Conservation (phyloP, 1,284 basidiomycete species). For the Polyporus tsugae region DNA sequence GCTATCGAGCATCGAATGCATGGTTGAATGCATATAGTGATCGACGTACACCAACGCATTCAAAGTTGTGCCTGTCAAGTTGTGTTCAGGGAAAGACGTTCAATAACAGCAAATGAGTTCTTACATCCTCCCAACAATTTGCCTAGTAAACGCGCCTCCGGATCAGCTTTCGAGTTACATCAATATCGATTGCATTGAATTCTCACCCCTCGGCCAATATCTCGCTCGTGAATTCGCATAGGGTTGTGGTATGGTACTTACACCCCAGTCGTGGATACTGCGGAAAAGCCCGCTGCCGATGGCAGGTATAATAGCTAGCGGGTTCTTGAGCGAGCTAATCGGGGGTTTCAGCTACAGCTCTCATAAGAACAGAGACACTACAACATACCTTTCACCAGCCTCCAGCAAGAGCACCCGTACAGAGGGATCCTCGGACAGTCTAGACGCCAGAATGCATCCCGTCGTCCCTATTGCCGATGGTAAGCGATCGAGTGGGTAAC, state of each 20-base stretch:
- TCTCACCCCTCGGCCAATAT: slow-evolving; percentile 70
- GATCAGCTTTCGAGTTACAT: neutral
- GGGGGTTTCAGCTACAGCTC: neutral
- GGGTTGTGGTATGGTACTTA: slow-evolving; percentile 64
- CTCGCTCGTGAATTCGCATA: slow-evolving; percentile 53
- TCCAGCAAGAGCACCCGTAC: neutral
- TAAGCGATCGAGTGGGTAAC: neutral
- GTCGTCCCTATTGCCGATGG: neutral
- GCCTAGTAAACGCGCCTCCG: neutral
- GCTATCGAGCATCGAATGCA: slow-evolving; percentile 46
- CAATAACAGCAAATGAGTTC: neutral
- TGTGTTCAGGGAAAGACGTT: neutral
- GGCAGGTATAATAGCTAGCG: neutral
- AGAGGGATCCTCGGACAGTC: neutral
- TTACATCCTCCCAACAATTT: slow-evolving; percentile 2
- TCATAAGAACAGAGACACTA: neutral
- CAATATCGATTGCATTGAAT: neutral
- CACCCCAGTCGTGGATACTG: slow-evolving; percentile 51
- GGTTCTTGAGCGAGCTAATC: neutral
- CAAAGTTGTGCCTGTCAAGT: slow-evolving; percentile 49
- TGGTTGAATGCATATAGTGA: slow-evolving; percentile 66
- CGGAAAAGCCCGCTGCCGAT: neutral
- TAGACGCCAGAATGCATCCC: neutral
- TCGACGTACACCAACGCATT: slow-evolving; percentile 5
- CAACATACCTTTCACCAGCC: neutral